Percentiles rank a stretch among this genome's conserved stretches.
These are phyloP conservation scores for Chytriomyces confervae DNA, from an alignment of 192 early-diverging fungal genomes.

Conservation along the genomic window DNA sequence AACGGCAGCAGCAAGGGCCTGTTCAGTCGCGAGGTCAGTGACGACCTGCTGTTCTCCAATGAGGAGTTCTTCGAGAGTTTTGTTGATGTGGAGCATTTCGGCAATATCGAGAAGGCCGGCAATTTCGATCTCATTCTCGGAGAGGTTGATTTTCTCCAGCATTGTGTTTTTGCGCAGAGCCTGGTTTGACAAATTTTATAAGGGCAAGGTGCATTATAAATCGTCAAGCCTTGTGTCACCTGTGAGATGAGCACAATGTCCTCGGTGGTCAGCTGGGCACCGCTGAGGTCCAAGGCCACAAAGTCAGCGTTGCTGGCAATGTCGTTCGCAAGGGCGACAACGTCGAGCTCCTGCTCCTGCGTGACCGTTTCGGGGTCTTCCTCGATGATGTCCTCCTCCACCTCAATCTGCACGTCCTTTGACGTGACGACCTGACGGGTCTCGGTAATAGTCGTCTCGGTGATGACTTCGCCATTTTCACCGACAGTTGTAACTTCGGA, in stretches of 20 bases:
- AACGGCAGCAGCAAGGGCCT: slow-evolving; percentile 12
- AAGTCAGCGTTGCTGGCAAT: slow-evolving; percentile 7
- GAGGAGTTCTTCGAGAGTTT: slow-evolving; percentile 4
- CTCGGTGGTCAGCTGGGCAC: slow-evolving; percentile 11
- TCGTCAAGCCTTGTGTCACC: not conserved
- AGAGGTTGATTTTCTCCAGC: slow-evolving; percentile 17
- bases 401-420: slow-evolving; percentile 26
- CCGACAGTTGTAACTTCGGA: not conserved
- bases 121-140: slow-evolving; percentile 19
- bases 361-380: slow-evolving; percentile 3
- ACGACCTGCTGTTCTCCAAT: slow-evolving; percentile 21
- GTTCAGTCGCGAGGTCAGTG: not conserved
- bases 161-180: slow-evolving; percentile 9
- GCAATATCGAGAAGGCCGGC: slow-evolving; percentile 1
- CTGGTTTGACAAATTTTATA: not conserved
- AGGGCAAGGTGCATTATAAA: not conserved
- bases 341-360: slow-evolving; percentile 15
- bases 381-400: slow-evolving; percentile 8
- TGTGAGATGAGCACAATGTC: slow-evolving; percentile 8
- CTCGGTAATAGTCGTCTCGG: slow-evolving; percentile 9
- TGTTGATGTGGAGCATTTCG: slow-evolving; percentile 9
- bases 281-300: slow-evolving; percentile 10
- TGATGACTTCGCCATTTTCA: slow-evolving; percentile 24
- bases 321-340: slow-evolving; percentile 4
- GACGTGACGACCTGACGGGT: slow-evolving; percentile 13